Conservation (phyloP, 1,284 basidiomycete species). For the Ceratobasidium sp. region DNA sequence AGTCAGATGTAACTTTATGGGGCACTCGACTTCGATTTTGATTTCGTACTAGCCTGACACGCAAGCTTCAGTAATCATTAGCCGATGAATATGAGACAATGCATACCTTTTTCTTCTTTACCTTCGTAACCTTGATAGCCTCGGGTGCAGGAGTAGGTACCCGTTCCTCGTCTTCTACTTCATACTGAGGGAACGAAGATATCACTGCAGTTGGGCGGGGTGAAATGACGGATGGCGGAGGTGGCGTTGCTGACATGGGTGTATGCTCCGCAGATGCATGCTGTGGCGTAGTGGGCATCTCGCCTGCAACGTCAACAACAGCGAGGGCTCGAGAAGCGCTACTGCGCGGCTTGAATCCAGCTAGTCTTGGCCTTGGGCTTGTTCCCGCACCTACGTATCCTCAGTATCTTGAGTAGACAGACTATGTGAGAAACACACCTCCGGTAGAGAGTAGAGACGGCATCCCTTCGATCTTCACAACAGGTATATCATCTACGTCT, state of each 20-base stretch:
- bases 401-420: not conserved
- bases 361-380: slow-evolving; percentile 56
- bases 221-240: slow-evolving; percentile 57
- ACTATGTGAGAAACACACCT: slow-evolving; percentile 1
- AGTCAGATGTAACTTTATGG: not conserved
- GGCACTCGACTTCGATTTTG: slow-evolving; percentile 19
- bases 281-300: slow-evolving; percentile 80
- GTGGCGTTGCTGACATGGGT: slow-evolving; percentile 50
- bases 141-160: slow-evolving; percentile 68
- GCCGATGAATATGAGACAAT: too few species aligned
- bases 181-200: slow-evolving; percentile 73
- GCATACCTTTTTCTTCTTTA: slow-evolving; percentile 71
- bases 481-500: slow-evolving; percentile 87
- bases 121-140: slow-evolving; percentile 78
- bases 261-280: slow-evolving; percentile 48
- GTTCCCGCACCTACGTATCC: slow-evolving; percentile 61
- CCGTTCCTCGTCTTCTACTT: slow-evolving; percentile 65
- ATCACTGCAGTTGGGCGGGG: slow-evolving; percentile 54
- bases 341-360: slow-evolving; percentile 44
- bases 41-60: not conserved
- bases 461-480: slow-evolving; percentile 82
- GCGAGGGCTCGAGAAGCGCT: slow-evolving; percentile 56
- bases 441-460: slow-evolving; percentile 60
- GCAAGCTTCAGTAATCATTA: not conserved
- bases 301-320: slow-evolving; percentile 83